Percentiles rank a stretch among this genome's conserved stretches.
phyloP scores from a whole-genome alignment of 345 rosid genomes.

The Brassica incana region DNA sequence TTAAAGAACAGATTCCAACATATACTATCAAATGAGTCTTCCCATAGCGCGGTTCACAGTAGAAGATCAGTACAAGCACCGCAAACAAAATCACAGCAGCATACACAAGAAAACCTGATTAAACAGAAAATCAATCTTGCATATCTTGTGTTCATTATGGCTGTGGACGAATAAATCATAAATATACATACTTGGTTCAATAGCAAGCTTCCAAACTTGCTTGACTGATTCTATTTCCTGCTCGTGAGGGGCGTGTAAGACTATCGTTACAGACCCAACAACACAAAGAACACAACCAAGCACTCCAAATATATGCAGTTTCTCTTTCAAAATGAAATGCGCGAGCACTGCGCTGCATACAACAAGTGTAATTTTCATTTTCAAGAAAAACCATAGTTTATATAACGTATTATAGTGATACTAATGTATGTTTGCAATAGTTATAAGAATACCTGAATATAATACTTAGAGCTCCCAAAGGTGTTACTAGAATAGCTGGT shows the following conservation, averaged over 20 bases:
- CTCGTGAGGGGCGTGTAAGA: conserved; percentile 87
- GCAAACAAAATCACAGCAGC: conserved; percentile 43
- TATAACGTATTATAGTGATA: neutral
- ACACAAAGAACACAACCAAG: conserved; percentile 85
- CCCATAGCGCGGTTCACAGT: conserved; percentile 71
- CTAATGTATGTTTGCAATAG: neutral
- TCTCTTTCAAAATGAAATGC: conserved; percentile 80
- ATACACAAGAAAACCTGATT: conserved; percentile 73
- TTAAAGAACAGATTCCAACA: conserved; percentile 90
- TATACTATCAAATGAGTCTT: conserved; percentile 73
- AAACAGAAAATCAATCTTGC: neutral
- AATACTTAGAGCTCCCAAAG: conserved; percentile 93
- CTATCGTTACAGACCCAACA: conserved; percentile 85
- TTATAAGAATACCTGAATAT: conserved; percentile 77
- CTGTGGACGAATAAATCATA: neutral
- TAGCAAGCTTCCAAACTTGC: conserved; percentile 85
- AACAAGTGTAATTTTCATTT: conserved; percentile 22
- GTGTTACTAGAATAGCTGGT: conserved; percentile 94
- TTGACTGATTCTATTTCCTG: conserved; percentile 69
- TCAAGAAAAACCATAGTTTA: conserved; percentile 22
- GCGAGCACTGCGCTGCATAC: conserved; percentile 91
- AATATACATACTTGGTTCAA: conserved; percentile 59
- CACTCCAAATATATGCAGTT: conserved; percentile 74
- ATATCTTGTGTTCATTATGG: neutral
- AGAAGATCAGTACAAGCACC: conserved; percentile 60